Conservation (phyloP, 202 grass and related monocot species). For the Dendrocalamus latiflorus region DNA sequence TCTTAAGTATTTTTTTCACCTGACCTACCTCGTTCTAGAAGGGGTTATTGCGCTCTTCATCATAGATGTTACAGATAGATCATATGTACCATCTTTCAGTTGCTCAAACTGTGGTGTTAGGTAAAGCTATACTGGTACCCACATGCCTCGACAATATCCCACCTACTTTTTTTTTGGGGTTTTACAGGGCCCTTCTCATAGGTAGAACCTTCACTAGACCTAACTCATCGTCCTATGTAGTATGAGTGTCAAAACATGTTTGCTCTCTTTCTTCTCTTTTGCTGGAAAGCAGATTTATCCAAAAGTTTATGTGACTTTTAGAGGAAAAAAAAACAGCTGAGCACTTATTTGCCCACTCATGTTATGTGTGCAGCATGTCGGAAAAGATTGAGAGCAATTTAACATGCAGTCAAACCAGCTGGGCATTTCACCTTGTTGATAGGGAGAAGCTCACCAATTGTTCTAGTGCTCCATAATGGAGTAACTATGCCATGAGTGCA, state of each 20-base stretch:
- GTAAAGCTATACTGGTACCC: constrained; percentile 48
- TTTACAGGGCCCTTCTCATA: constrained; percentile 15
- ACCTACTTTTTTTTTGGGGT: constrained; percentile 38
- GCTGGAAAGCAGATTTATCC: constrained; percentile 30
- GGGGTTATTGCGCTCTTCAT: constrained; percentile 37
- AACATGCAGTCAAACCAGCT: constrained; percentile 40
- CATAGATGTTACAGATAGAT: constrained; percentile 46
- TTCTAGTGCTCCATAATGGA: constrained; percentile 39
- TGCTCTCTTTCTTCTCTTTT: constrained; percentile 25
- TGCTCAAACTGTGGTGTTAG: constrained; percentile 48
- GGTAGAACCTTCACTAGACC: constrained; percentile 47
- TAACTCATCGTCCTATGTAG: constrained; percentile 35
- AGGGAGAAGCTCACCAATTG: constrained; percentile 24
- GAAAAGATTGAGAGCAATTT: constrained; percentile 35
- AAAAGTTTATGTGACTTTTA: constrained; percentile 38
- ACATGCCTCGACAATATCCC: constrained; percentile 44
- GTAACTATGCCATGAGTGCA: constrained; percentile 25
- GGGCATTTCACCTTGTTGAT: constrained; percentile 25
- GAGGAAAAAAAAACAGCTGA: constrained; percentile 16
- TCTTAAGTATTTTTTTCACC: constrained; percentile 28
- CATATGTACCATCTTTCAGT: constrained; percentile 39
- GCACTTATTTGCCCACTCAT: constrained; percentile 35
- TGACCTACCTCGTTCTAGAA: constrained; percentile 55
- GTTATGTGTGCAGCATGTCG: constrained; percentile 26
- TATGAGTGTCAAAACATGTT: constrained; percentile 35